phyloP scores from a whole-genome alignment of 441 rosid species.

The Populus trichocarpa region DNA sequence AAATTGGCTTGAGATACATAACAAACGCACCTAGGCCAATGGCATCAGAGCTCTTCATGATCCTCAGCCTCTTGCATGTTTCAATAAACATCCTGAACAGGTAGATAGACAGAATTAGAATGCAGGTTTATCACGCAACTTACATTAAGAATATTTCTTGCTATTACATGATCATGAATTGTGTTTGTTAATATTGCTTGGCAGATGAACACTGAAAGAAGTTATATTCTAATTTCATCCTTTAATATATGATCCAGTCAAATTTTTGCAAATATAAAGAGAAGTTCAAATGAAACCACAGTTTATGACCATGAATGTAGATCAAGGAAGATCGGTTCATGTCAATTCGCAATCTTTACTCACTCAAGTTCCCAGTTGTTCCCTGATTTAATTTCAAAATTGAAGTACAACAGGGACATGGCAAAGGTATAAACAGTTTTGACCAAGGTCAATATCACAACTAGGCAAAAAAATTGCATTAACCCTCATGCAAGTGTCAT shows the following conservation, averaged over 20 bases:
- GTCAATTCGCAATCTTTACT: neutral
- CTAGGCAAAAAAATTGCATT: neutral
- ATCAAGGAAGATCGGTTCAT: neutral
- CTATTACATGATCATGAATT: neutral
- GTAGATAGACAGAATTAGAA: neutral
- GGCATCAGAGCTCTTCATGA: slow-evolving; percentile 26
- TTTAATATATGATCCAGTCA: neutral
- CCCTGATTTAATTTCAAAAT: neutral
- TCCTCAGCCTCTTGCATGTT: slow-evolving; percentile 81
- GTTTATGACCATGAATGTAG: neutral
- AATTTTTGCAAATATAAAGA: neutral
- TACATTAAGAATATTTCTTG: neutral
- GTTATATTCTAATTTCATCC: neutral
- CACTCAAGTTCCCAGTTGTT: neutral
- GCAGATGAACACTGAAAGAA: neutral
- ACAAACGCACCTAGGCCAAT: slow-evolving; percentile 71
- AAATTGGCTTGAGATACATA: neutral
- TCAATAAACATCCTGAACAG: slow-evolving; percentile 78
- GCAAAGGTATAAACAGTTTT: neutral
- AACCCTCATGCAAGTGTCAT: neutral
- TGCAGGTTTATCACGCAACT: neutral
- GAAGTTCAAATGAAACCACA: neutral
- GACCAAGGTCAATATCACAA: neutral
- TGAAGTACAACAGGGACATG: neutral
- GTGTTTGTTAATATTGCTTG: neutral